Base-by-base conservation (phyloP, 75 land plant genomes). In the Isoetes taiwanensis region DNA sequence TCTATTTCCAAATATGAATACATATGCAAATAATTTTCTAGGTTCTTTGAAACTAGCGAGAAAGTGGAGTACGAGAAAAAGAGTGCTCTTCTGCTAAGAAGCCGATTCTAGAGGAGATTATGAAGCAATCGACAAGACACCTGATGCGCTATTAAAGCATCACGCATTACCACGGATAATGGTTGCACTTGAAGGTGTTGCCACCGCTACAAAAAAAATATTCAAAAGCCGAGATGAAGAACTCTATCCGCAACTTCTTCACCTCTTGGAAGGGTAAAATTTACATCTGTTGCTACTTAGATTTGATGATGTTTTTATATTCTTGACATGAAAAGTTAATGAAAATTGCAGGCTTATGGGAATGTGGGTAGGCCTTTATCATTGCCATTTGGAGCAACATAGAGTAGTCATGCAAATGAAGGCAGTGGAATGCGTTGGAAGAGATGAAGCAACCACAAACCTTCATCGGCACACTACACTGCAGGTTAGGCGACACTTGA, bases 91-190 rank as follows among this genome's bases (percentile, higher is more conserved):
- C 16, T 6, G 50, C 50, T 46, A 6, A 5, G 50, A n/a, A 19
- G 25, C 50, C 50, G 50, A 46, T n/a, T 6, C 50, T 23, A 46
- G 25, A n/a, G 50, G 50, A 6, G 50, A 46, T 23, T 46, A 46
- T 23, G 50, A 46, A n/a, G 16, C 50, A 19, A 46, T 46, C 16
- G 50, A 46, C 16, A 46, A 46, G 50, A 46, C 50, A n/a, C 50
- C 25, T n/a, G 25, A 46, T 23, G 25, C 23, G 50, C n/a, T n/a
- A 46, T 46, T 23, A 46, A 46, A 23, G 25, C 23, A 23, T 4
- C 23, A 5, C 50, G 25, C 25, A 46, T 4, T 5, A 46, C n/a
- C n/a, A n/a, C n/a, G 50, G 50, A 46, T 46, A 6, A 23, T 16
- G 6, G 50, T 46, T 5, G 50, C 50, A n/a, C 50, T 46, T 6